Percentiles rank a stretch among this genome's conserved stretches.
Conservation (phyloP, 2,329 filamentous ascomycete species). For the Mariannaea elegans region DNA sequence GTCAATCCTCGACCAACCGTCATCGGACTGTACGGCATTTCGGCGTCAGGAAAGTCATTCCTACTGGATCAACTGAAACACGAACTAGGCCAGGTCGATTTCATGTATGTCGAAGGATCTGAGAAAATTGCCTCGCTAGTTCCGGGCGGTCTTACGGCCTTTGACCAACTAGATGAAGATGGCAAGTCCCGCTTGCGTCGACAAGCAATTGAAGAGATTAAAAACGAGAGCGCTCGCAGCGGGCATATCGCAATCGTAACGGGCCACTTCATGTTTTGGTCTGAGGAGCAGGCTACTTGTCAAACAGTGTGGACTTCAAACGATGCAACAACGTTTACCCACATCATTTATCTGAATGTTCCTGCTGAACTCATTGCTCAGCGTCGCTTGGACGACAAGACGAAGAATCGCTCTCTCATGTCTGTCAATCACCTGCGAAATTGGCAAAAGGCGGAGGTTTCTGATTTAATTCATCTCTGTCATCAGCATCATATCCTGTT, state of each 20-base stretch:
- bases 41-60: constrained; percentile 62
- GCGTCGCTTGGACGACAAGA: constrained; percentile 49
- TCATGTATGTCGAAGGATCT: constrained; percentile 63
- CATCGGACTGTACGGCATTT: constrained; percentile 63
- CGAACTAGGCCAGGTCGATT: constrained; percentile 45
- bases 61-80: constrained; percentile 52
- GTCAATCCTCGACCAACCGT: constrained; percentile 48
- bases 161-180: constrained; percentile 49
- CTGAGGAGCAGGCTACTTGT: constrained; percentile 46
- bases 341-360: constrained; percentile 66
- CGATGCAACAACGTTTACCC: constrained; percentile 60
- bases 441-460: constrained; percentile 60
- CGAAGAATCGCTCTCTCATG: constrained; percentile 44
- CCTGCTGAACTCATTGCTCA: constrained; percentile 47
- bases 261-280: constrained; percentile 66
- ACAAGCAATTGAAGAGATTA: constrained; percentile 56
- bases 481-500: constrained; percentile 57
- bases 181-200: constrained; percentile 52
- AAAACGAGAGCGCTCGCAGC: constrained; percentile 44
- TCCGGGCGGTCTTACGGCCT: constrained; percentile 57
- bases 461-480: constrained; percentile 54
- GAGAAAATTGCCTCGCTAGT: constrained; percentile 53
- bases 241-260: constrained; percentile 57
- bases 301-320: constrained; percentile 51
- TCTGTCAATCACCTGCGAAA: constrained; percentile 50